Evolutionary conservation across 129 eudicot genomes (phyloP).

Genomic region (Artemisia argyi): DNA sequence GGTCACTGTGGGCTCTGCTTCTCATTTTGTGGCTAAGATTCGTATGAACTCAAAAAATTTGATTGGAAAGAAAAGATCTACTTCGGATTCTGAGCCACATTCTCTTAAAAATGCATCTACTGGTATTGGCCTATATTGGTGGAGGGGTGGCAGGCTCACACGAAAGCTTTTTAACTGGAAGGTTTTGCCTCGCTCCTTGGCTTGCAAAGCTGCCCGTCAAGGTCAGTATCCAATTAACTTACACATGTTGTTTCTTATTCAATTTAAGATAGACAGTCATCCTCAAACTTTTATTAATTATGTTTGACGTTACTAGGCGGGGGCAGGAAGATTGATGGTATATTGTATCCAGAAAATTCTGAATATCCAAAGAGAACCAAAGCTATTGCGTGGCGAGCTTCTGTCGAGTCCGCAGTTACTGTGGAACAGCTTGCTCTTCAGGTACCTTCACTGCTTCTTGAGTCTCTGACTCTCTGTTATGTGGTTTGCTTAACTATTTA

Average conservation of each 20-base stretch:
- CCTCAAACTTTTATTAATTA: neutral
- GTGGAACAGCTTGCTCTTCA: conserved; percentile 90
- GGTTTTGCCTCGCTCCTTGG: conserved; percentile 72
- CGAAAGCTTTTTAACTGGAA: conserved; percentile 79
- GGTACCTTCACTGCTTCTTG: conserved; percentile 43
- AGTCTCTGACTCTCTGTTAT: conserved; percentile 13
- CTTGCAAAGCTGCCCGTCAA: conserved; percentile 91
- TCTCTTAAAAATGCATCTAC: conserved; percentile 54
- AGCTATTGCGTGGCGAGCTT: conserved; percentile 70
- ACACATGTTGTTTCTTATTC: conserved; percentile 4
- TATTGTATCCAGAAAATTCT: conserved; percentile 74
- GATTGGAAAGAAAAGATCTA: conserved; percentile 47
- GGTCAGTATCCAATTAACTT: conserved; percentile 43
- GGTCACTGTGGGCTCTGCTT: conserved; percentile 74
- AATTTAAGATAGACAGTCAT: conserved; percentile 4
- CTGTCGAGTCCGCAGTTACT: conserved; percentile 71
- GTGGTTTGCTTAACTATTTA: neutral
- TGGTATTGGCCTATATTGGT: conserved; percentile 74
- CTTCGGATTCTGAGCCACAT: conserved; percentile 35
- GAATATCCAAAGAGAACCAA: conserved; percentile 77
- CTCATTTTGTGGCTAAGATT: conserved; percentile 51
- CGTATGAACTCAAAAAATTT: conserved; percentile 62
- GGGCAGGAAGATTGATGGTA: conserved; percentile 68
- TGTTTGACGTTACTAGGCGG: conserved; percentile 52
- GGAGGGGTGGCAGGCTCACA: conserved; percentile 94